Evolutionary conservation across 345 rosid genomes (phyloP).

Genomic region (Eucalyptus regnans): DNA sequence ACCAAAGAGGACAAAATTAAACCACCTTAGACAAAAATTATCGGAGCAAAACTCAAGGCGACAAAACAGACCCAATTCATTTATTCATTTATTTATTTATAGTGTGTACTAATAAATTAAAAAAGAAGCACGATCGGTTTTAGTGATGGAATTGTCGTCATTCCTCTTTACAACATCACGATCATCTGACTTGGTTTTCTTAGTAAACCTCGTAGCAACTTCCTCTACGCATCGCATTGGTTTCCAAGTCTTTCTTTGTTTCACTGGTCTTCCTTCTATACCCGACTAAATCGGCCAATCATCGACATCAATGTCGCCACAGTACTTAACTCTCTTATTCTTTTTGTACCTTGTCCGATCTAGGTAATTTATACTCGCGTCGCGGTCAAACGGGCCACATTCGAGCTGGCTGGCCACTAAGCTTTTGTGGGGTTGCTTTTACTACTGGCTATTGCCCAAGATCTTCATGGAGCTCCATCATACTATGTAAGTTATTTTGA

Average conservation of each 20-base stretch:
- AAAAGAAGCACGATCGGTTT: background rate
- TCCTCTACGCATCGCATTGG: background rate
- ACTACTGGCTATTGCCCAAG: background rate
- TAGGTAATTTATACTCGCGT: no score
- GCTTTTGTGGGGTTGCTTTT: no score
- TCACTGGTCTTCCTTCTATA: background rate
- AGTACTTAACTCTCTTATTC: no score
- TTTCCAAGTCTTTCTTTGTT: background rate
- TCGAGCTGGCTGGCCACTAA: background rate
- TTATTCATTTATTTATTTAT: no score
- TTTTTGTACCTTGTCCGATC: no score
- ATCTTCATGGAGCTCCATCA: no score
- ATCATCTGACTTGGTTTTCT: background rate
- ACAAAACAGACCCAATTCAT: background rate
- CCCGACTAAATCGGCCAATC: background rate
- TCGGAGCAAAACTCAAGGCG: background rate
- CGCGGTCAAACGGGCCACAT: background rate
- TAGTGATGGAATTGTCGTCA: background rate
- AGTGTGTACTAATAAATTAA: background rate
- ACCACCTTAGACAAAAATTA: background rate
- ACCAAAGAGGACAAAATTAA: background rate
- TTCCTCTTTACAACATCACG: background rate
- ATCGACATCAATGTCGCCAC: no score
- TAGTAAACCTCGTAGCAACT: background rate
- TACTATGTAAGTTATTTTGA: no score